Base-by-base conservation (phyloP, 176 grass and related monocot species). In the Paspalum notatum region DNA sequence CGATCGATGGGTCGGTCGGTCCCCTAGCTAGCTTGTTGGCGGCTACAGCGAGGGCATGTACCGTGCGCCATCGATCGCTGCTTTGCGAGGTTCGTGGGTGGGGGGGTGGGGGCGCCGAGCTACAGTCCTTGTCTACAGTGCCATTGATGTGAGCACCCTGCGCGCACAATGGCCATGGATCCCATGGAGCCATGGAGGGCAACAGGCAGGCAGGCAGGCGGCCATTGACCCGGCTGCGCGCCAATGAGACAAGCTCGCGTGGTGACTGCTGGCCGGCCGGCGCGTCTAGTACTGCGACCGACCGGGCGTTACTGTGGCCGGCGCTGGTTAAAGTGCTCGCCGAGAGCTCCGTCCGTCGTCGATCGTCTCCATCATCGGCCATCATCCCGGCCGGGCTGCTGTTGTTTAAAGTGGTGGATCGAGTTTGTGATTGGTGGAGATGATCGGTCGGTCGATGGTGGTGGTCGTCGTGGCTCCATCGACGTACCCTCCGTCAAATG, bases 11-110 rank as follows among this genome's bases (percentile, higher is more conserved):
- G n/a, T n/a, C n/a, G n/a, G n/a, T n/a, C n/a, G n/a, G n/a, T 66
- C 62, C 78, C 18, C 54, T 12, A 8, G 54, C 78, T 74, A 65
- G 48, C 56, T 9, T 13, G 12, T 2, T 66, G 6, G 38, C 26
- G 38, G 32, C 16, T 11, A 45, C 41, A 22, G 66, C 0, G 38
- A 6, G 1, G 15, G 37, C 12, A 26, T 45, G 80, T 22, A 74
- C 71, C 68, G 45, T 71, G 60, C 21, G 4, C 18, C 49, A 16
- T 51, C 49, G 15, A 15, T 50, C 15, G 17, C 17, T 6, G 50
- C 54, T 68, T 66, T 77, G 83, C 81, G 76, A n/a, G n/a, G 74
- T 89, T 81, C 79, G 80, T 87, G 85, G 74, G 41, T 84, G 86
- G 62, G 61, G 61, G 70, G 22, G 57, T 70, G 43, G 68, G 68